Evolutionary conservation across 179 eudicot species (phyloP), one percentile per base, ranked within the genome.

Genomic region (Amaranthus tricolor): DNA sequence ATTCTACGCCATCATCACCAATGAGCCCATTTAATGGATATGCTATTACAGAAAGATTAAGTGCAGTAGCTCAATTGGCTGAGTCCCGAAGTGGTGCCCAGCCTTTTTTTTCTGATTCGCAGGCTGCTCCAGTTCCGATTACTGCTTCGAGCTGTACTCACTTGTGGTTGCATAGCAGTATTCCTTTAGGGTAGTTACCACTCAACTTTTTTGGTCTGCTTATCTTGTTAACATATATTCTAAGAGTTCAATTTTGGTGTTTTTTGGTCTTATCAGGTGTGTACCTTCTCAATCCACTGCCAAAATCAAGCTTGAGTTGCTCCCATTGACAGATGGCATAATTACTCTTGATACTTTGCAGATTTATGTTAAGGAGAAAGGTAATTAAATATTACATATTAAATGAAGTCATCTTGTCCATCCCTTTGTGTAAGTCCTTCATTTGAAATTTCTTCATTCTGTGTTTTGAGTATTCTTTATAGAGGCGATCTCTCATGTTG

Each of bases 291-390:
- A 89, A 74, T 95, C 97, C 59, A 88, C 92, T 3, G 88, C 97
- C 65, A 95, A 90, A 54, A 85, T 95, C 84, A 95, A 95, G 88
- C 98, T 95, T 75, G 92, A 91, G 85, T 80, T 95, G 70, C 91
- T 95, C 43, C 99, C 99, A 17, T 66, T 95, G 86, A 95, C 95
- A 9, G 99, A 95, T 84, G 99, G 99, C 75, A 89, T 95, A 78
- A 95, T 95, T 71, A 88, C 96, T 15, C 97, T 95, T 66, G 98
- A 95, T 82, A 93, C 97, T 76, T 85, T 95, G 76, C 96, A 88
- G 81, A 86, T 95, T 73, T 74, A 78, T 78, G 92, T 91, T 24
- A 93, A 88, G 88, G 96, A 91, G 89, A 93, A 85, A 93, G 99
- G 99, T 95, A 90, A 73, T 51, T 57, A 9, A 60, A 24, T n/a